Percentiles rank a stretch among this genome's conserved stretches.
Conservation (phyloP, 78 protist species). For the Pelomyxa schiedti region DNA sequence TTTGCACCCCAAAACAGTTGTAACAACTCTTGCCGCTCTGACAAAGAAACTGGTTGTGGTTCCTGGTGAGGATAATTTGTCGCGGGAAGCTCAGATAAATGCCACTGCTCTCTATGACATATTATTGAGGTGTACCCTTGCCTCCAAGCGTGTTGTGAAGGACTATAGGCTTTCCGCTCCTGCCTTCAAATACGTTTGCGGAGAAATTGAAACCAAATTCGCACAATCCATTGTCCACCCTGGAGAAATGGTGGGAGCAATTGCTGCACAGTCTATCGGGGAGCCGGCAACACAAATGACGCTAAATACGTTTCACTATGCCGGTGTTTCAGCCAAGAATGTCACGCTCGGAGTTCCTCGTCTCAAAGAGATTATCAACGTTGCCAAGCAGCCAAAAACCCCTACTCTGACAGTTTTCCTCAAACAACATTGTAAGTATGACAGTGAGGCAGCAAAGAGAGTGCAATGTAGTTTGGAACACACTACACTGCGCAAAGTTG, state of each 20-base stretch:
- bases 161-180: slow-evolving; percentile 57
- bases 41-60: slow-evolving; percentile 14
- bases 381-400: slow-evolving; percentile 77
- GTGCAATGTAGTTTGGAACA: slow-evolving; percentile 69
- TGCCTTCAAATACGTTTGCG: slow-evolving; percentile 89
- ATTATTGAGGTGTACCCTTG: slow-evolving; percentile 48
- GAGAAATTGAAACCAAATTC: slow-evolving; percentile 82
- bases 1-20: slow-evolving; percentile 26
- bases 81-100: slow-evolving; percentile 55
- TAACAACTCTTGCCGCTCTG: background rate
- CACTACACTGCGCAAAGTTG: slow-evolving; percentile 63
- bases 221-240: slow-evolving; percentile 62
- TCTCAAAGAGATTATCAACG: slow-evolving; percentile 94
- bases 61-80: slow-evolving; percentile 42
- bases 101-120: slow-evolving; percentile 69
- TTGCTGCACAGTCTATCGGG: slow-evolving; percentile 97
- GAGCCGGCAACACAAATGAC: slow-evolving; percentile 99
- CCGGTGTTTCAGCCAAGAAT: slow-evolving; percentile 97
- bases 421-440: slow-evolving; percentile 11
- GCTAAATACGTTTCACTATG: slow-evolving; percentile 98
- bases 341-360: slow-evolving; percentile 97
- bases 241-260: slow-evolving; percentile 88
- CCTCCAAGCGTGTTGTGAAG: slow-evolving; percentile 57
- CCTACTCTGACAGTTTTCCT: slow-evolving; percentile 80
- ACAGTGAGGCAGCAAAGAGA: slow-evolving; percentile 30